Conservation (phyloP, 2,329 filamentous ascomycete genomes). For the Dendrostoma leiphaemia region DNA sequence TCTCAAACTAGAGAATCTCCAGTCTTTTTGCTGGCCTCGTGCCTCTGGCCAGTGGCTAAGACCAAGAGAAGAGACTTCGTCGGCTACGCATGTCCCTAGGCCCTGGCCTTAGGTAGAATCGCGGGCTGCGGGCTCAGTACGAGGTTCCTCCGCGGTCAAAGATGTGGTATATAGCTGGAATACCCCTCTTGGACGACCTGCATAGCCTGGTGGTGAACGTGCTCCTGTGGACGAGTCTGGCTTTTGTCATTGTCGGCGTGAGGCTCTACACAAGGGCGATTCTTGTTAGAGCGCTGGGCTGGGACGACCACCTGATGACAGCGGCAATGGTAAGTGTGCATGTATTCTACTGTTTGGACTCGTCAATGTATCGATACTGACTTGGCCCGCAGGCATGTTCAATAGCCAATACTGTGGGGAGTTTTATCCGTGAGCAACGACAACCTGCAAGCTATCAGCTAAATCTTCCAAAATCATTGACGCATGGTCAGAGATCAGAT, state of each 20-base stretch:
- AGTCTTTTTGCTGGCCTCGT: no score
- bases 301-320: slow-evolving; percentile 22
- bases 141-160: not conserved
- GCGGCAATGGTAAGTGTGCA: slow-evolving; percentile 19
- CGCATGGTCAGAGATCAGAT: slow-evolving; percentile 20
- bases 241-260: slow-evolving; percentile 20
- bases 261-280: slow-evolving; percentile 20
- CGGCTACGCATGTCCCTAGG: no score
- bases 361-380: not conserved
- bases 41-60: no score
- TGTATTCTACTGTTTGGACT: not conserved
- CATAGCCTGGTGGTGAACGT: slow-evolving; percentile 17
- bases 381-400: slow-evolving; percentile 17
- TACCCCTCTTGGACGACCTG: slow-evolving; percentile 15
- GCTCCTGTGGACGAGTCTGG: slow-evolving; percentile 21
- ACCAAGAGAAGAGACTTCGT: no score
- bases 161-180: slow-evolving; percentile 16
- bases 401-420: slow-evolving; percentile 17
- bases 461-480: not conserved
- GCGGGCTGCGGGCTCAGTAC: no score
- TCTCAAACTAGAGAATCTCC: no score
- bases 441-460: not conserved
- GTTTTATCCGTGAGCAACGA: slow-evolving; percentile 21
- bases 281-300: slow-evolving; percentile 21
- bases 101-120: no score